Conservation (phyloP, 225 moss, liverwort and hornwort species). For the Marchantia polymorpha region DNA sequence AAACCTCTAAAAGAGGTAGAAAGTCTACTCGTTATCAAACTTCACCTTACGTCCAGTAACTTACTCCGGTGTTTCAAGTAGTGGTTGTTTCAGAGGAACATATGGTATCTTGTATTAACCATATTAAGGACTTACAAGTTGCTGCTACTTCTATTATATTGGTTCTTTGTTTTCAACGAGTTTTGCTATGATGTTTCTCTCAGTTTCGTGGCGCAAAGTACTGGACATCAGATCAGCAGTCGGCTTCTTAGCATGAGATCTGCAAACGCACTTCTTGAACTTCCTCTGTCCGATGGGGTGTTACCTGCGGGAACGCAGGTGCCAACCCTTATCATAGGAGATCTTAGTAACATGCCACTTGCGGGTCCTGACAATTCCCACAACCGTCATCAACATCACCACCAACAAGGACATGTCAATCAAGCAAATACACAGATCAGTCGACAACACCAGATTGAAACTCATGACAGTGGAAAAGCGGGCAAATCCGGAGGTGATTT, state of each 20-base stretch:
- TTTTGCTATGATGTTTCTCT: background rate
- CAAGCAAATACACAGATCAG: conserved; percentile 33
- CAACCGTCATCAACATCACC: conserved; percentile 28
- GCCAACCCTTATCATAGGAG: conserved; percentile 63
- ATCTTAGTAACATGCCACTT: conserved; percentile 52
- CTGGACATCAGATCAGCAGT: conserved; percentile 81
- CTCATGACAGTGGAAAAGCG: conserved; percentile 17
- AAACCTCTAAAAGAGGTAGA: no score
- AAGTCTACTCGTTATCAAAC: no score
- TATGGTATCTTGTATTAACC: no score
- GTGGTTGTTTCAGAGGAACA: no score
- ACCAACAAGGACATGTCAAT: conserved; percentile 23
- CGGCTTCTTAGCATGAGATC: conserved; percentile 88
- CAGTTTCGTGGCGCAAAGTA: conserved; percentile 85
- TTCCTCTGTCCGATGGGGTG: conserved; percentile 62
- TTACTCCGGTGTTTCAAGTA: no score
- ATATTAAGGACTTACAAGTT: no score
- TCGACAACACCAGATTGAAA: background rate
- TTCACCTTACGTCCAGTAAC: no score
- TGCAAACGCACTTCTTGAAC: conserved; percentile 88
- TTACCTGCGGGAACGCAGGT: conserved; percentile 74
- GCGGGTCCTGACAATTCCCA: conserved; percentile 1
- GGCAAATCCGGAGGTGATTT: background rate
- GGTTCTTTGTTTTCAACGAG: background rate
- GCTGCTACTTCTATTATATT: no score